phyloP scores from a whole-genome alignment of 2,329 filamentous ascomycete species.

The Coniochaeta ligniaria region DNA sequence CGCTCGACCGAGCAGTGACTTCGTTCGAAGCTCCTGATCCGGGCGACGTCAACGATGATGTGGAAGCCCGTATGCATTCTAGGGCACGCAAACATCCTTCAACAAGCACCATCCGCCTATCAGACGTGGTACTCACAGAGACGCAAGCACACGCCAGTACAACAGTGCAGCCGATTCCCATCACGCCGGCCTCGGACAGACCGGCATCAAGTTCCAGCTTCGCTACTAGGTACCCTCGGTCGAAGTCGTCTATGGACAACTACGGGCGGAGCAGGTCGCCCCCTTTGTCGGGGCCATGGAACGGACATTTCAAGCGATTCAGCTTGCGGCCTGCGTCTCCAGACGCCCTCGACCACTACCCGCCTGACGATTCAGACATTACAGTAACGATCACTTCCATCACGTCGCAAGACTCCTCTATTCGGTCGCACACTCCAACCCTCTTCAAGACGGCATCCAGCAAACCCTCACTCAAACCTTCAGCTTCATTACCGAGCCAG shows the following conservation, averaged over 20 bases:
- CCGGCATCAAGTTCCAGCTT: background rate
- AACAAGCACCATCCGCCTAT: background rate
- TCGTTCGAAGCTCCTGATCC: background rate
- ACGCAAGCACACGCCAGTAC: background rate
- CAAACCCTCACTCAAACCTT: background rate
- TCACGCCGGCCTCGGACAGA: background rate
- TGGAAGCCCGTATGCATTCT: background rate
- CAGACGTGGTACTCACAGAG: background rate
- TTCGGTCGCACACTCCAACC: background rate
- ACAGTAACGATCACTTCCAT: background rate
- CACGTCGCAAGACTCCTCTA: background rate
- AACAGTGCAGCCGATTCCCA: background rate
- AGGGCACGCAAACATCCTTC: background rate
- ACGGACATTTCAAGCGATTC: conserved; percentile 10
- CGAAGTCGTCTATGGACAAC: conserved; percentile 24
- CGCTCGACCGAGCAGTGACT: background rate
- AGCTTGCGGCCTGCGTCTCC: conserved; percentile 14
- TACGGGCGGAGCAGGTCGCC: conserved; percentile 17
- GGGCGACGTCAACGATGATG: background rate
- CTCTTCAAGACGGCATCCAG: conserved; percentile 13
- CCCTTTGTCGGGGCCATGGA: conserved; percentile 7
- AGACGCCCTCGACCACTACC: conserved; percentile 5
- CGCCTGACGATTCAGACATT: background rate
- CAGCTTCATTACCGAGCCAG: conserved; percentile 7
- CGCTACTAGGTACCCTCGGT: conserved; percentile 11